Conservation (phyloP, 257 asterid genomes). For the Capsicum baccatum region DNA sequence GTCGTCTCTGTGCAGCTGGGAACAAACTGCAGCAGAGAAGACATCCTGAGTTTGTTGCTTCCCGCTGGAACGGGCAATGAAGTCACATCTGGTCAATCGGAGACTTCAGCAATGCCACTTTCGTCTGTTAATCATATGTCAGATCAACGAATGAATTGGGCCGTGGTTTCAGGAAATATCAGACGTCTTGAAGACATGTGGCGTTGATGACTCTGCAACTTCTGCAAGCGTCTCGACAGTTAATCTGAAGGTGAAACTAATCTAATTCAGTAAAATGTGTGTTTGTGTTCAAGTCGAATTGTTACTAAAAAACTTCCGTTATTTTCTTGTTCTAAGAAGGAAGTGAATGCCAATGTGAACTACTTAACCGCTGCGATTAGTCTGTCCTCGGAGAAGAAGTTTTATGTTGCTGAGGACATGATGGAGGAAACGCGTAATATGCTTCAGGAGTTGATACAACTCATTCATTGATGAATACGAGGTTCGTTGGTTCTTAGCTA, state of each 20-base stretch:
- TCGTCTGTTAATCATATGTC: background rate
- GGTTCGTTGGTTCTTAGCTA: slow-evolving; percentile 26
- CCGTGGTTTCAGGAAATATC: slow-evolving; percentile 35
- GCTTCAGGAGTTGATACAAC: slow-evolving; percentile 37
- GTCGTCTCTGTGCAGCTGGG: slow-evolving; percentile 45
- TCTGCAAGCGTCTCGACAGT: background rate
- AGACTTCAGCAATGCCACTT: background rate
- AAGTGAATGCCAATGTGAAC: slow-evolving; percentile 31
- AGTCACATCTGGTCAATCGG: background rate
- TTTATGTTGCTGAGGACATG: slow-evolving; percentile 29
- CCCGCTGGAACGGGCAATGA: slow-evolving; percentile 19
- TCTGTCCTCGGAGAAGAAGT: slow-evolving; percentile 22
- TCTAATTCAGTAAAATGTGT: background rate
- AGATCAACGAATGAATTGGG: slow-evolving; percentile 36
- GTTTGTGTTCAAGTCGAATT: background rate
- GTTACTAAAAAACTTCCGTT: background rate
- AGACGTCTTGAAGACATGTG: background rate
- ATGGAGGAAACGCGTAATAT: slow-evolving; percentile 1
- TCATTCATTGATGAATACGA: slow-evolving; percentile 24
- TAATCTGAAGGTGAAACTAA: slow-evolving; percentile 43
- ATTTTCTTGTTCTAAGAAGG: background rate
- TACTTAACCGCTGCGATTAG: slow-evolving; percentile 20
- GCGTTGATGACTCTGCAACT: background rate
- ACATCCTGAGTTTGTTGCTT: slow-evolving; percentile 42
- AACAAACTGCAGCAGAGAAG: slow-evolving; percentile 34